A percentile compares a stretch with the other conserved stretches of the same genome.
These are phyloP conservation scores for Suillus spraguei DNA, from an alignment of 768 basidiomycete species.

Conservation along the genomic window DNA sequence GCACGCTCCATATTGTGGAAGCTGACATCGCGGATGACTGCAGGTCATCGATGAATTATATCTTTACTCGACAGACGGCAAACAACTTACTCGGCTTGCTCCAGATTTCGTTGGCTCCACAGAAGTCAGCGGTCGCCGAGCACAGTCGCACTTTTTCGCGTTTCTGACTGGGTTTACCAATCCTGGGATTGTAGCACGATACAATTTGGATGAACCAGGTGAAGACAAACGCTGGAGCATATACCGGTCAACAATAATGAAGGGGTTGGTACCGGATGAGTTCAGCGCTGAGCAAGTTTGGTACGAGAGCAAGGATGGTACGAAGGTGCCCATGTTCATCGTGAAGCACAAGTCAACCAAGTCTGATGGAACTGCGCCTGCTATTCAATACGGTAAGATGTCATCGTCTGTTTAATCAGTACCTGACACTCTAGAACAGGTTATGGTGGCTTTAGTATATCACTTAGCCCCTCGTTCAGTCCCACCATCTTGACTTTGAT, in stretches of 20 bases:
- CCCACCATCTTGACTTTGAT: slow-evolving; percentile 72
- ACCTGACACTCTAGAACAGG: slow-evolving; percentile 38
- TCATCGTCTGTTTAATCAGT: not conserved
- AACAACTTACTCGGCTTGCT: slow-evolving; percentile 55
- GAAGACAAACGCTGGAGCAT: slow-evolving; percentile 59
- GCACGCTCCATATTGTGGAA: not conserved
- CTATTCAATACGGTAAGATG: slow-evolving; percentile 69
- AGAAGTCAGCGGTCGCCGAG: slow-evolving; percentile 50
- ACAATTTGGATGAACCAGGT: slow-evolving; percentile 49
- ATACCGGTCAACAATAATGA: slow-evolving; percentile 58
- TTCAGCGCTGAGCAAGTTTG: slow-evolving; percentile 79
- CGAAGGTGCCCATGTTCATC: slow-evolving; percentile 83
- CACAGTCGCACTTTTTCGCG: slow-evolving; percentile 64
- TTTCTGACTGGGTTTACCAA: slow-evolving; percentile 69
- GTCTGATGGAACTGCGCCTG: slow-evolving; percentile 75
- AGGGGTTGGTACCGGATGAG: slow-evolving; percentile 64
- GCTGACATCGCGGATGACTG: not conserved
- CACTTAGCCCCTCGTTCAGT: slow-evolving; percentile 74
- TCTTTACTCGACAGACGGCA: slow-evolving; percentile 60
- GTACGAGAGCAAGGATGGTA: slow-evolving; percentile 80
- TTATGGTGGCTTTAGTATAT: slow-evolving; percentile 81
- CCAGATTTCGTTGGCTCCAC: slow-evolving; percentile 70
- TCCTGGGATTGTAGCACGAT: slow-evolving; percentile 65
- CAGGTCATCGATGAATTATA: slow-evolving; percentile 84
- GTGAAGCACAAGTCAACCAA: slow-evolving; percentile 72